Percentiles rank a stretch among this genome's conserved stretches.
Evolutionary conservation across 257 asterid species (phyloP).

Genomic region (Salvia hispanica): DNA sequence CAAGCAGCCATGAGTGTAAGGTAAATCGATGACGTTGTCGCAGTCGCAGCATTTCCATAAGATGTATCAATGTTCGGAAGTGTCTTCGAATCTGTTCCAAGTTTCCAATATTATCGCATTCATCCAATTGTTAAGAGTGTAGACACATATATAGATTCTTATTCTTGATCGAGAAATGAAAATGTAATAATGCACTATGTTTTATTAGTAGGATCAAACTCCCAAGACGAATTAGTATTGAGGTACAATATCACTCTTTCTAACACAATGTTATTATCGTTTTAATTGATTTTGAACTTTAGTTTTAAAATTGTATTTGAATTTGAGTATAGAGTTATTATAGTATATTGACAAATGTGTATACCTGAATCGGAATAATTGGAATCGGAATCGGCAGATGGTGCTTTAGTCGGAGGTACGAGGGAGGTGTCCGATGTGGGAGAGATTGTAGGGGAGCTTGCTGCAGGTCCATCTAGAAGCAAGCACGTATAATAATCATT

Average conservation of each 20-base stretch:
- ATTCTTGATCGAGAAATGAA: background rate
- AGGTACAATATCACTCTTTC: too few relatives aligned
- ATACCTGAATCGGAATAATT: background rate
- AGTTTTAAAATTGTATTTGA: background rate
- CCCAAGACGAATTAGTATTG: too few relatives aligned
- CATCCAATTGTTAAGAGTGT: background rate
- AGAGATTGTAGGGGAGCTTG: background rate
- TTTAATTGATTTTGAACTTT: background rate
- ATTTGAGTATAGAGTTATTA: background rate
- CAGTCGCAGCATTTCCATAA: slow-evolving; percentile 29
- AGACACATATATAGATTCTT: background rate
- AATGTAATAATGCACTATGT: background rate
- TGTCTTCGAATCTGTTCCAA: slow-evolving; percentile 30
- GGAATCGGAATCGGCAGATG: background rate
- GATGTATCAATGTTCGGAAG: slow-evolving; percentile 38
- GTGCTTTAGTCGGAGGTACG: background rate
- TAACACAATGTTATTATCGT: too few relatives aligned
- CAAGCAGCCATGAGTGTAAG: slow-evolving; percentile 34
- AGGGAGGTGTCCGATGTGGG: background rate
- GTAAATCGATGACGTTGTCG: slow-evolving; percentile 24
- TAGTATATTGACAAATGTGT: background rate
- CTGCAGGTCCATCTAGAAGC: background rate
- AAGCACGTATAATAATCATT: too few relatives aligned
- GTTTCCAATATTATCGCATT: background rate
- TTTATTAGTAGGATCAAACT: too few relatives aligned